These are phyloP conservation scores for Monilinia polystroma DNA, from an alignment of 2,329 filamentous ascomycete genomes.

Conservation along the genomic window DNA sequence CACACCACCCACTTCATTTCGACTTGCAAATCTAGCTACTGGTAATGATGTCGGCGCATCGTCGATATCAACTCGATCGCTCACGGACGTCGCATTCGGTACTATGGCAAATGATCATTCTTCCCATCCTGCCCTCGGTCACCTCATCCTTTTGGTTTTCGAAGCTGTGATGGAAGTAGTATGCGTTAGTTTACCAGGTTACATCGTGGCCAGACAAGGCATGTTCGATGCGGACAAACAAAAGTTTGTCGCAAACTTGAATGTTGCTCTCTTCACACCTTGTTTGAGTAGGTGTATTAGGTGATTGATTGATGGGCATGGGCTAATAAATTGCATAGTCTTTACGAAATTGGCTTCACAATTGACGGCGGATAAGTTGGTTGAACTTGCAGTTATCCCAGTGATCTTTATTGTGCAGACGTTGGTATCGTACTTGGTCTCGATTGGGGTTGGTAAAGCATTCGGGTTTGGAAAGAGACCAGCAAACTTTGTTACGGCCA, in stretches of 20 bases:
- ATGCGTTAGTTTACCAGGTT: conserved; percentile 90
- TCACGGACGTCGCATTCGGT: conserved; percentile 33
- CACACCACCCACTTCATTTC: conserved; percentile 49
- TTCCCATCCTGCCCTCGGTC: conserved; percentile 48
- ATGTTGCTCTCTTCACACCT: conserved; percentile 93
- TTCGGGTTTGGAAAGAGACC: conserved; percentile 83
- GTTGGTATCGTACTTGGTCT: conserved; percentile 77
- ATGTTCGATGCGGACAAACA: conserved; percentile 96
- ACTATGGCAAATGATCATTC: conserved; percentile 34
- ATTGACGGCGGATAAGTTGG: conserved; percentile 84
- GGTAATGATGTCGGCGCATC: conserved; percentile 33
- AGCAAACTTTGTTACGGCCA: conserved; percentile 92
- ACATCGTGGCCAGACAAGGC: conserved; percentile 84
- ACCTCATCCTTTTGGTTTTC: conserved; percentile 59
- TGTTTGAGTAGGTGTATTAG: conserved; percentile 71
- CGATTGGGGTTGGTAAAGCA: conserved; percentile 65
- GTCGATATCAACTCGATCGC: conserved; percentile 28
- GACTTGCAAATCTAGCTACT: conserved; percentile 41
- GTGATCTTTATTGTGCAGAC: conserved; percentile 90
- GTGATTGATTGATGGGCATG: background rate
- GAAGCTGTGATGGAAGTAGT: conserved; percentile 94
- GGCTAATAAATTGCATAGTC: conserved; percentile 53
- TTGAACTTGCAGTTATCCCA: conserved; percentile 91
- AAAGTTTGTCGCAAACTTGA: conserved; percentile 94
- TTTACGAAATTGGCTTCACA: conserved; percentile 97